Evolutionary conservation across 495 filamentous ascomycete genomes (phyloP).

Genomic region (Daldinia decipiens): DNA sequence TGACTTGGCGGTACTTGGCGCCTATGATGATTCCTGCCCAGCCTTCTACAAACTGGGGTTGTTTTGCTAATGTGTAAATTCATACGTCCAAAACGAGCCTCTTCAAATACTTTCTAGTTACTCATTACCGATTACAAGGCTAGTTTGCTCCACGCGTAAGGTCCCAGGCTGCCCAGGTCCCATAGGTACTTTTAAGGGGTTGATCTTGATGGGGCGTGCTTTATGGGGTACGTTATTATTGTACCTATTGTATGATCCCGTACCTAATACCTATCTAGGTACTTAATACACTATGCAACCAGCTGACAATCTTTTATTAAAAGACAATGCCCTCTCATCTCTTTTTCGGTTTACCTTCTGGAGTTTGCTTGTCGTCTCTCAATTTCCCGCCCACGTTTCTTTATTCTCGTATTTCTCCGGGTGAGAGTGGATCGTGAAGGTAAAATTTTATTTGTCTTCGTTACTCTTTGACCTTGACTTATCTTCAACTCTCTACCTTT

Average conservation of each 20-base stretch:
- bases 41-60: conserved; percentile 23
- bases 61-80: conserved; percentile 21
- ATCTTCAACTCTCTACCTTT: conserved; percentile 11
- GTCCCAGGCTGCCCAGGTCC: not conserved
- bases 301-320: conserved; percentile 19
- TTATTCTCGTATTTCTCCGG: conserved; percentile 23
- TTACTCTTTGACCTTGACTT: conserved; percentile 22
- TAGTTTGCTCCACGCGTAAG: conserved; percentile 1
- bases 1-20: conserved; percentile 46
- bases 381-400: conserved; percentile 22
- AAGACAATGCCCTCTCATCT: conserved; percentile 27
- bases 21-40: conserved; percentile 28
- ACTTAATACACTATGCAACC: conserved; percentile 15
- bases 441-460: conserved; percentile 20
- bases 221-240: conserved; percentile 12
- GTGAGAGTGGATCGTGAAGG: conserved; percentile 28
- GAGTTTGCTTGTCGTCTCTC: conserved; percentile 23
- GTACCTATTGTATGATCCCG: conserved; percentile 1
- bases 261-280: not conserved
- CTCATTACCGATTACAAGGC: conserved; percentile 22
- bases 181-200: conserved; percentile 38
- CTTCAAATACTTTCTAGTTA: conserved; percentile 22
- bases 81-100: conserved; percentile 26
- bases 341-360: conserved; percentile 11
- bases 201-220: conserved; percentile 27